Evolutionary conservation across 2,329 filamentous ascomycete genomes (phyloP).

Genomic region (Cercospora canescens): DNA sequence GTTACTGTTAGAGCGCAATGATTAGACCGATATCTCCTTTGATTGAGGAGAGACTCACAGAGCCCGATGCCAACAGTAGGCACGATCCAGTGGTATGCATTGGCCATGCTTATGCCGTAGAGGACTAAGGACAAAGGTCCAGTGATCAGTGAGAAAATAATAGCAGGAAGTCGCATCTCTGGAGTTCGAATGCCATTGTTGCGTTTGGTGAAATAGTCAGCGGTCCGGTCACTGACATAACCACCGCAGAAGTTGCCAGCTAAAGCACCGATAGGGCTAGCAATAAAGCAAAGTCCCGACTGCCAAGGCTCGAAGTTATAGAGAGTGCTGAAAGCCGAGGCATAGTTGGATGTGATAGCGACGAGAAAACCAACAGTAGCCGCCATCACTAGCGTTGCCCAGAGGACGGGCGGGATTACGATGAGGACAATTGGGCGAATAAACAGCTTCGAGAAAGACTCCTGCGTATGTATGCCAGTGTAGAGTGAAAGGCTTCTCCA

Average conservation of each 20-base stretch:
- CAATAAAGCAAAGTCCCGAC: constrained; percentile 53
- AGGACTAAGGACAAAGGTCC: constrained; percentile 34
- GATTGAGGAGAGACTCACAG: too few species aligned
- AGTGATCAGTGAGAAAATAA: constrained; percentile 31
- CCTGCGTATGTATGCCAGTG: constrained; percentile 45
- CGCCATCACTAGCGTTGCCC: constrained; percentile 56
- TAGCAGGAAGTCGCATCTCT: constrained; percentile 38
- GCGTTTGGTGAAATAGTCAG: constrained; percentile 28
- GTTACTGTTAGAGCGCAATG: too few species aligned
- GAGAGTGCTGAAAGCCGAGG: constrained; percentile 13
- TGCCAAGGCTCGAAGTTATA: constrained; percentile 33
- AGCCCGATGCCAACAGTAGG: constrained; percentile 57
- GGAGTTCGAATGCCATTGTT: constrained; percentile 31
- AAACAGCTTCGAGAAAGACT: constrained; percentile 51
- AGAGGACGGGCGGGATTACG: constrained; percentile 54
- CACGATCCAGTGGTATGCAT: constrained; percentile 51
- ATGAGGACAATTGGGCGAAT: constrained; percentile 51
- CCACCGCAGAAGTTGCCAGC: constrained; percentile 55
- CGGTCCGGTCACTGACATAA: constrained; percentile 36
- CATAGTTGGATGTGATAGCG: constrained; percentile 33
- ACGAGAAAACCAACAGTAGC: constrained; percentile 57
- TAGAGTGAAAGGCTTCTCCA: constrained; percentile 39
- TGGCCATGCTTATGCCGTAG: constrained; percentile 36
- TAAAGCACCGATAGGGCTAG: constrained; percentile 50
- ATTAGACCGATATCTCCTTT: too few species aligned